Evolutionary conservation across 495 filamentous ascomycete species (phyloP).

Genomic region (Talaromyces liani): DNA sequence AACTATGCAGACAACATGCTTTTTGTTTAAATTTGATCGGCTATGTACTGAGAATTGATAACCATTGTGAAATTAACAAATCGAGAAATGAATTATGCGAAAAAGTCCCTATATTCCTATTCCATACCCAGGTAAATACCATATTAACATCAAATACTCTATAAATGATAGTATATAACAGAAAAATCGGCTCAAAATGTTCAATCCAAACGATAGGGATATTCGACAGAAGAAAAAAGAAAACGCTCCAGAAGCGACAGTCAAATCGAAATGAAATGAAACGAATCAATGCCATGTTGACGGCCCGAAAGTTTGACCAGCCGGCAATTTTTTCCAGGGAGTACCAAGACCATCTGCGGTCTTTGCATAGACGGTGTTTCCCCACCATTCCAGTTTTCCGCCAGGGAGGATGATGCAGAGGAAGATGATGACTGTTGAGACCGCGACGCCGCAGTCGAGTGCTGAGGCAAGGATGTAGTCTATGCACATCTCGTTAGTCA

Average conservation of each 20-base stretch:
- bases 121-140: not conserved
- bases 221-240: not conserved
- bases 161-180: not conserved
- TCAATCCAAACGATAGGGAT: not conserved
- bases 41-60: not conserved
- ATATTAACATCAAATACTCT: not conserved
- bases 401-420: conserved; percentile 64
- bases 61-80: not conserved
- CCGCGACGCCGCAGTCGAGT: conserved; percentile 54
- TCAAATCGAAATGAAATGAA: not conserved
- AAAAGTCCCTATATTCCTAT: not conserved
- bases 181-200: not conserved
- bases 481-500: conserved; percentile 39
- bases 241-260: not conserved
- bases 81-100: too few species aligned
- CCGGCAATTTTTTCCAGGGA: conserved; percentile 28
- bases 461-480: conserved; percentile 58
- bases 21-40: not conserved
- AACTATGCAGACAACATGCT: not conserved
- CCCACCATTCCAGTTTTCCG: conserved; percentile 56
- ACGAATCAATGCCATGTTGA: conserved; percentile 29
- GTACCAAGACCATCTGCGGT: conserved; percentile 42
- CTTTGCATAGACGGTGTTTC: conserved; percentile 45
- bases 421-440: conserved; percentile 56
- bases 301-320: conserved; percentile 56